Evolutionary conservation across 352 stramenopile species (phyloP), one percentile per base, ranked within the genome.

Genomic region (Phytophthora sansomeana): DNA sequence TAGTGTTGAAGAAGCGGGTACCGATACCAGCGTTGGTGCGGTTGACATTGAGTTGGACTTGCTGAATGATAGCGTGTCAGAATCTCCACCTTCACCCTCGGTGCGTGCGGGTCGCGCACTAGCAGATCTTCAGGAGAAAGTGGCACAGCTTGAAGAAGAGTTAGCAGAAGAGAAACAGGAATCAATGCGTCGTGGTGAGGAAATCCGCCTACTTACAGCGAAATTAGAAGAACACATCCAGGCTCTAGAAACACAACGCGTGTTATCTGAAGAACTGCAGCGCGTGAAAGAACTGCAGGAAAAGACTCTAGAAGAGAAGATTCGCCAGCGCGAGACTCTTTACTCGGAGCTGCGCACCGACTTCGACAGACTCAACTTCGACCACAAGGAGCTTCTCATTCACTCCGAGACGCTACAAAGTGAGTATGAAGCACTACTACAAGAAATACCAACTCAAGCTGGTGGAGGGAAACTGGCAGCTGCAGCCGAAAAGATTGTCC

Each of bases 301-400:
- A 44, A 88, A 84, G 28, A 66, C 77, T 2, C 59, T 91, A 11
- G 82, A 94, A 24, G 82, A 93, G 38, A 87, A 86, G 26, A 69
- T 91, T n/a, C 80, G 83, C 14, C 78, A 90, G 50, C 79, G 63
- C 13, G 85, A 92, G 33, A 81, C 75, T 10, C 57, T 85, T 16
- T 83, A 79, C 48, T 67, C 69, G 6, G 80, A 95, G 50, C 35
- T 93, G 38, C 76, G 77, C 19, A 72, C 76, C 14, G 85, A 94
- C 28, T 91, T 90, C 24, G 86, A 95, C 26, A 73, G 83, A 24
- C 73, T 95, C n/a, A 87, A 78, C 44, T 94, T 92, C 48, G 85
- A 96, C 53, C 82, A 93, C 66, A 83, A 95, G 67, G 87, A 95
- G 61, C 75, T 95, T 28, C 62, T 79, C 11, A 93, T 92, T 50